Conservation (phyloP, 176 grass and related monocot genomes). For the Oryza australiensis region DNA sequence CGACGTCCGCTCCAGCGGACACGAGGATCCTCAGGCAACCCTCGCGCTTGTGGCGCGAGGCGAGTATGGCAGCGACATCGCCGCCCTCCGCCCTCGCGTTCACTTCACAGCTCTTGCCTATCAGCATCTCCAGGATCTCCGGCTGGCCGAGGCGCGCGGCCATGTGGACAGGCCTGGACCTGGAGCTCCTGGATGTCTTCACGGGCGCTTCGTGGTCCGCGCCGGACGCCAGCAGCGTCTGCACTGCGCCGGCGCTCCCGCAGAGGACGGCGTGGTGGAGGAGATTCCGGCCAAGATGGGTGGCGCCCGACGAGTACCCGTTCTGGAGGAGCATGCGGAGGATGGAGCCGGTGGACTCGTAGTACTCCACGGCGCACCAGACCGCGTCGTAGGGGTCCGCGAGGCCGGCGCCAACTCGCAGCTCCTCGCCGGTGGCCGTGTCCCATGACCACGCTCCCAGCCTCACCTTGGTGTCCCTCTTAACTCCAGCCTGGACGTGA, state of each 20-base stretch:
- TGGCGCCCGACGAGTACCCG: conserved; percentile 34
- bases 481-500: conserved; percentile 57
- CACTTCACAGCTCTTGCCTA: conserved; percentile 56
- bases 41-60: conserved; percentile 51
- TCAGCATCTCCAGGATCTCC: conserved; percentile 56
- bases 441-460: conserved; percentile 97
- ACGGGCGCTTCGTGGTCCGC: conserved; percentile 57
- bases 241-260: conserved; percentile 57
- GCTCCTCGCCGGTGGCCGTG: conserved; percentile 73
- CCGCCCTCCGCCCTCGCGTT: conserved; percentile 61
- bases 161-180: conserved; percentile 68
- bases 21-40: conserved; percentile 71
- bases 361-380: conserved; percentile 98
- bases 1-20: conserved; percentile 62
- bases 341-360: conserved; percentile 68
- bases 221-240: conserved; percentile 58
- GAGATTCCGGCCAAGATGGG: conserved; percentile 61
- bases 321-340: conserved; percentile 71
- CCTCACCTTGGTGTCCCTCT: conserved; percentile 71
- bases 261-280: conserved; percentile 97
- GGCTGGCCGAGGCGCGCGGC: conserved; percentile 64
- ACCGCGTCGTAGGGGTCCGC: conserved; percentile 70
- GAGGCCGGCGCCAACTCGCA: conserved; percentile 90
- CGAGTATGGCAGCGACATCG: conserved; percentile 59
- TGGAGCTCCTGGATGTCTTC: conserved; percentile 53